Evolutionary conservation across 805 yeast species (phyloP).

Genomic region (Candida sakaeoensis): DNA sequence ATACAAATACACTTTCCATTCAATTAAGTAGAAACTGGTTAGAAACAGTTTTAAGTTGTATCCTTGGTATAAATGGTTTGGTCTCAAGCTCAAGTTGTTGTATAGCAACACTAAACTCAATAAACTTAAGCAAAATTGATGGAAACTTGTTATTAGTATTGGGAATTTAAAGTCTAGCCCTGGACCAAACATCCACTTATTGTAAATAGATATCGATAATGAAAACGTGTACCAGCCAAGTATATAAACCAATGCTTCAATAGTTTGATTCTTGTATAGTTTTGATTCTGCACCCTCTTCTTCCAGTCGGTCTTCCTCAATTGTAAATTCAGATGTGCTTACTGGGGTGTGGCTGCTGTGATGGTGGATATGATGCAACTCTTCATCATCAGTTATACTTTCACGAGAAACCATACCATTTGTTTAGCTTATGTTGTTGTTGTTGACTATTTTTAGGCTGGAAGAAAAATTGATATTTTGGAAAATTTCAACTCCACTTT

Average conservation of each 20-base stretch:
- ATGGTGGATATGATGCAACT: background rate
- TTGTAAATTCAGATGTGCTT: background rate
- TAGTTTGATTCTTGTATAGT: constrained; percentile 1
- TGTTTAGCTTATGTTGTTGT: too few relatives aligned
- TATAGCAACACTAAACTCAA: constrained; percentile 48
- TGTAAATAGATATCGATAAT: constrained; percentile 70
- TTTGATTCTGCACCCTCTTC: too few relatives aligned
- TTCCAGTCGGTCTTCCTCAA: background rate
- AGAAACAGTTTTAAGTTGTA: constrained; percentile 1
- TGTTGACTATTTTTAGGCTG: too few relatives aligned
- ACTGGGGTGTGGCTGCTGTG: background rate
- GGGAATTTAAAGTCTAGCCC: constrained; percentile 82
- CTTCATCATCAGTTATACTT: background rate
- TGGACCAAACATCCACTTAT: constrained; percentile 95
- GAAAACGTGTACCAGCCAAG: constrained; percentile 72
- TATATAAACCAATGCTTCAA: constrained; percentile 29
- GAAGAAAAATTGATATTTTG: background rate
- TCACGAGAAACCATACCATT: constrained; percentile 1
- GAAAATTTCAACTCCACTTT: background rate
- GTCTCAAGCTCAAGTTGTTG: constrained; percentile 47
- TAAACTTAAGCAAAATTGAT: constrained; percentile 66
- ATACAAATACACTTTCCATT: constrained; percentile 31
- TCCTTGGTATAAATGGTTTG: constrained; percentile 16
- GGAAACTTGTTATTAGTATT: constrained; percentile 76
- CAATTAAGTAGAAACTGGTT: constrained; percentile 17